These are phyloP conservation scores for Macrophomina pseudophaseolina DNA, from an alignment of 2,329 filamentous ascomycete genomes.

Conservation along the genomic window DNA sequence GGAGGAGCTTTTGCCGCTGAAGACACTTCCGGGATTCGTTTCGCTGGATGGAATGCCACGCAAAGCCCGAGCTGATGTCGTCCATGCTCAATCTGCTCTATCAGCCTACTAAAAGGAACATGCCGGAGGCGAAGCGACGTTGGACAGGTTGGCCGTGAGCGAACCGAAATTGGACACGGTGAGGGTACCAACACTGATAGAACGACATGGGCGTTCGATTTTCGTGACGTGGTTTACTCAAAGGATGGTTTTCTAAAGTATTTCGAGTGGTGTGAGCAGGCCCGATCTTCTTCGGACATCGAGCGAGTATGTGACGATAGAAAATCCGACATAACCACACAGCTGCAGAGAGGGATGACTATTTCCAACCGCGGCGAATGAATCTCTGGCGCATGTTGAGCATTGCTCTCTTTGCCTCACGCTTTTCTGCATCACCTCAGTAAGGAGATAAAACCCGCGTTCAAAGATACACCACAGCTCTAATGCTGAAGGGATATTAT, in stretches of 20 bases:
- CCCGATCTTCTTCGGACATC: conserved; percentile 39
- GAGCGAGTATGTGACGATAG: neutral
- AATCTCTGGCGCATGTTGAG: too few species aligned
- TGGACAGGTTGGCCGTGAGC: neutral
- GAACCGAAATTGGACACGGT: neutral
- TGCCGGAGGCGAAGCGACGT: neutral
- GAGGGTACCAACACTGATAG: neutral
- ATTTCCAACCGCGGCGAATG: too few species aligned
- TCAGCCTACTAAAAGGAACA: conserved; percentile 27
- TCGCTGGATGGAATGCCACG: conserved; percentile 31
- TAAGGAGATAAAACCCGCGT: too few species aligned
- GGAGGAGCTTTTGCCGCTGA: conserved; percentile 31
- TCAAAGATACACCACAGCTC: too few species aligned
- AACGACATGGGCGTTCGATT: conserved; percentile 31
- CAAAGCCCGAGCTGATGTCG: conserved; percentile 31
- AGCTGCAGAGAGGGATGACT: too few species aligned
- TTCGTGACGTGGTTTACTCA: conserved; percentile 38
- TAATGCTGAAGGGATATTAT: too few species aligned
- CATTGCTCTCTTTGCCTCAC: too few species aligned
- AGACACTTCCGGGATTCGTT: conserved; percentile 37
- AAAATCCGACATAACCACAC: too few species aligned
- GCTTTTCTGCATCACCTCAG: too few species aligned
- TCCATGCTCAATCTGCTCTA: conserved; percentile 32
- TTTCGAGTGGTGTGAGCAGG: conserved; percentile 44
- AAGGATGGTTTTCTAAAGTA: conserved; percentile 40